Percentiles rank a stretch among this genome's conserved stretches.
Conservation (phyloP, 176 grass and related monocot genomes). For the sorghum (Sorghum bicolor) region Sorghum_bicolor_NCBIv3 NC_012871.2:74838501-74839000, state of each 20-base stretch:
- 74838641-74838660: conserved; percentile 98
- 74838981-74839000: conserved; percentile 92
- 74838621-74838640: conserved; percentile 88
- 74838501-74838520: conserved; percentile 98
- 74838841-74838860: conserved; percentile 98
- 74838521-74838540: conserved; percentile 85
- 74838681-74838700: conserved; percentile 95
- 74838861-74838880: conserved; percentile 99
- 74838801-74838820: conserved; percentile 82
- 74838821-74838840: conserved; percentile 96
- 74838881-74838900: conserved; percentile 97
- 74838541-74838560: conserved; percentile 99
- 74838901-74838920: conserved; percentile 95
- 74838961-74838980: conserved; percentile 91
- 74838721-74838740: conserved; percentile 97
- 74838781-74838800: conserved; percentile 87
- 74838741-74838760: conserved; percentile 93
- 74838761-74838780: conserved; percentile 89
- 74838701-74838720: conserved; percentile 99
- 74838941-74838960: conserved; percentile 98
- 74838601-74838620: conserved; percentile 99
- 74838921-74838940: conserved; percentile 94
- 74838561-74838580: conserved; percentile 94
- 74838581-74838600: conserved; percentile 98
- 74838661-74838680: conserved; percentile 91